phyloP scores from a whole-genome alignment of 192 early-diverging fungal genomes.

The Rhizoclosmatium globosum region DNA sequence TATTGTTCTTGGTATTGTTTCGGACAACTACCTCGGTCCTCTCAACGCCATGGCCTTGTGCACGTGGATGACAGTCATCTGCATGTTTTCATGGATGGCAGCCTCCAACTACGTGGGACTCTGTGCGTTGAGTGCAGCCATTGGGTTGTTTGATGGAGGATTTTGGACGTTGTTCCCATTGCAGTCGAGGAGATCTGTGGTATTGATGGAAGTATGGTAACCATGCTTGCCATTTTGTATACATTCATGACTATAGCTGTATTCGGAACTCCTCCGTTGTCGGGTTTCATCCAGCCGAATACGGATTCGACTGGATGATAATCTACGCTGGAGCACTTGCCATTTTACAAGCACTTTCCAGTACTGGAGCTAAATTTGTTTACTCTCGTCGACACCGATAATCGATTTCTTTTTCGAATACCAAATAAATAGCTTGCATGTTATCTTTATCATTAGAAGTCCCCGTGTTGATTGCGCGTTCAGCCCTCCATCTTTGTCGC shows the following conservation, averaged over 20 bases:
- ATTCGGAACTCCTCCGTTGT: slow-evolving; percentile 32
- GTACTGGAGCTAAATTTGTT: background rate
- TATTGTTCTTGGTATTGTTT: slow-evolving; percentile 67
- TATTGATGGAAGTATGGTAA: background rate
- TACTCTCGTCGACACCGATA: background rate
- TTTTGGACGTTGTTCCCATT: slow-evolving; percentile 43
- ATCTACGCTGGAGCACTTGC: slow-evolving; percentile 8
- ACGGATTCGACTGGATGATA: slow-evolving; percentile 18
- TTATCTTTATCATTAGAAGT: too few relatives aligned
- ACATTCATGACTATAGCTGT: slow-evolving; percentile 31
- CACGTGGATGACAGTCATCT: slow-evolving; percentile 38
- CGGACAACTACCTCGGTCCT: slow-evolving; percentile 66
- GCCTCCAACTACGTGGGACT: background rate
- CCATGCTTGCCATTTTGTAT: slow-evolving; percentile 30
- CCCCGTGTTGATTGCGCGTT: too few relatives aligned
- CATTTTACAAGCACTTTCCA: background rate
- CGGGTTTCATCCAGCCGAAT: slow-evolving; percentile 16
- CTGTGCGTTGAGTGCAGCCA: slow-evolving; percentile 3
- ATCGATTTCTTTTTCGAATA: too few relatives aligned
- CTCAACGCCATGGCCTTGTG: slow-evolving; percentile 66
- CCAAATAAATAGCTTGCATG: too few relatives aligned
- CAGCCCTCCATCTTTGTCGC: too few relatives aligned
- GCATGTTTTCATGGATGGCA: slow-evolving; percentile 26
- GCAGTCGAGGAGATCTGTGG: slow-evolving; percentile 31
- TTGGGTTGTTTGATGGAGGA: slow-evolving; percentile 22